Conservation (phyloP, 345 rosid species). For the Excoecaria agallocha region DNA sequence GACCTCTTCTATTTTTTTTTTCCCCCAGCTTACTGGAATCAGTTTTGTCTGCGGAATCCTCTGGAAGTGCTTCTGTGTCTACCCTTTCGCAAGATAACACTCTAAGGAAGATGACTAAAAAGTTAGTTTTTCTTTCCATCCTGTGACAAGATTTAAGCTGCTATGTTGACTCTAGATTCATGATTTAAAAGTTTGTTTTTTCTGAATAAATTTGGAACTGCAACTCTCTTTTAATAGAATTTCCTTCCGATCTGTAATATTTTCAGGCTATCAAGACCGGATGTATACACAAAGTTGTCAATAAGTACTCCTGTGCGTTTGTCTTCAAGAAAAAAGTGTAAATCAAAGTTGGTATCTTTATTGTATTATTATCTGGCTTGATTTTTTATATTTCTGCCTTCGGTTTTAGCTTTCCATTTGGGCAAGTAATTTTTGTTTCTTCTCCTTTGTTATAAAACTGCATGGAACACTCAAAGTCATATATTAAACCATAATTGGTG, state of each 20-base stretch:
- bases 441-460: neutral
- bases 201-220: conserved; percentile 1
- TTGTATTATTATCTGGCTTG: conserved; percentile 18
- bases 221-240: neutral
- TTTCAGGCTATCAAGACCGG: no score
- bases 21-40: conserved; percentile 37
- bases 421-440: conserved; percentile 2
- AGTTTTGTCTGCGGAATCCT: conserved; percentile 23
- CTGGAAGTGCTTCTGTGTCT: conserved; percentile 21
- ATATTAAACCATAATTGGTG: neutral
- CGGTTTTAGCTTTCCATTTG: conserved; percentile 10
- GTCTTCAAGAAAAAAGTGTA: no score
- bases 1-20: neutral
- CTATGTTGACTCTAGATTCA: neutral
- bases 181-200: neutral
- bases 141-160: neutral
- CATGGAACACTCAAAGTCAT: neutral
- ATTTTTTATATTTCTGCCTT: neutral
- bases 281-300: no score
- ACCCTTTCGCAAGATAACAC: conserved; percentile 26
- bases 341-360: no score
- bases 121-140: conserved; percentile 28
- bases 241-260: no score
- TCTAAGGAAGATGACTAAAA: conserved; percentile 29
- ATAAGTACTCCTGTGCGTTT: no score